Base-by-base conservation (phyloP, 2,329 filamentous ascomycete genomes). In the Cladosporium phlei region DNA sequence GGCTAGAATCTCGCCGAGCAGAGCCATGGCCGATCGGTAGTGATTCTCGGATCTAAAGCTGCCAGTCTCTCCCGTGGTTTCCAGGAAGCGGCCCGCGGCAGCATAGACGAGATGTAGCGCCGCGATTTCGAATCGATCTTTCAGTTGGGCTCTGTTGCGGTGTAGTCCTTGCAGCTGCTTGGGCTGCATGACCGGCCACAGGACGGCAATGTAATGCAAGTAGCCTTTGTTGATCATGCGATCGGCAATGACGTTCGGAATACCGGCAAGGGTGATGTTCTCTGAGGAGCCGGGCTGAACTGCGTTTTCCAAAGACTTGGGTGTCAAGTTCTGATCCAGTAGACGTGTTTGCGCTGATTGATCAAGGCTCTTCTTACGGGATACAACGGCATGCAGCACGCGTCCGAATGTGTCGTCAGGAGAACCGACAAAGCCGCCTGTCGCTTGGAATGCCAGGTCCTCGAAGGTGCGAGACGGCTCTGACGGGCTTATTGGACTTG, bases 1-100 rank as follows among this genome's bases (percentile, higher is more conserved):
- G 39, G 63, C 58, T 1, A 67, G 52, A 5, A 67, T 60, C 6
- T 57, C 56, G 37, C 66, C 65, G 49, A 67, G 57, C 1, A 59
- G 55, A 33, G 59, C 52, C 17, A 65, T 55, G 3, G 61, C 64
- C 2, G 62, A 59, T 1, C 54, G 37, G 14, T 65, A 54, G 28
- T 66, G 63, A 38, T 54, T 10, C 32, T 65, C 57, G 0, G 61
- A 56, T 10, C 58, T 55, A 8, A 64, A 59, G 1, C 49, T 51
- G 24, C 59, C 57, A 2, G 56, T 59, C 39, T 62, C 59, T 33
- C 62, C 59, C 5, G 59, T 61, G 2, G 59, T 61, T 45, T 64
- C 59, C 5, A 64, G 53, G 46, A 62, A 63, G 8, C 60, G 55
- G 3, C 58, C 59, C 11, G 55, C 59, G 22, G 54, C 59, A 14